Percentiles rank a stretch among this genome's conserved stretches.
Evolutionary conservation across 176 grass and related monocot genomes (phyloP).

Genomic region (Thalia dealbata): DNA sequence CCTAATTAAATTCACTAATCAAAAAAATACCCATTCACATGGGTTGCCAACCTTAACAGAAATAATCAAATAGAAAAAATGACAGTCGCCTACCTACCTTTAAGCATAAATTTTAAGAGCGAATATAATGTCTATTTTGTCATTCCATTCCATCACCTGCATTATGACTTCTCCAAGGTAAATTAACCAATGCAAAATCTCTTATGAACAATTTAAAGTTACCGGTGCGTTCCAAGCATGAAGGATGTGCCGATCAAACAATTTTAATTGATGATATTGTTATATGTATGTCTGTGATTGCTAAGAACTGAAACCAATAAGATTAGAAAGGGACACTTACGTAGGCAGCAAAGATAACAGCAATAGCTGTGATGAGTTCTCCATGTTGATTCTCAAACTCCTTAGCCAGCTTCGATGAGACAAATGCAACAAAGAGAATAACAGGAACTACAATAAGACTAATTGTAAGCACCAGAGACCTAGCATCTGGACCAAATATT

Average conservation of each 20-base stretch:
- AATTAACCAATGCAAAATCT: not conserved
- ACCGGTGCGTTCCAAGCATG: not conserved
- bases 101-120: not conserved
- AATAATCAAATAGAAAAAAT: not conserved
- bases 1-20: no score
- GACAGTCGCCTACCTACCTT: not conserved
- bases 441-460: constrained; percentile 62
- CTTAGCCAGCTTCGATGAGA: constrained; percentile 45
- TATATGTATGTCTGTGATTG: not conserved
- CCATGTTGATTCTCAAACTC: constrained; percentile 48
- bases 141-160: not conserved
- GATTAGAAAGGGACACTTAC: constrained; percentile 35
- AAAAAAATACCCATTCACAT: no score
- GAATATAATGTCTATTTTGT: not conserved
- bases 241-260: no score
- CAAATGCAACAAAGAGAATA: constrained; percentile 46
- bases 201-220: not conserved
- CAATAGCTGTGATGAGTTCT: constrained; percentile 35
- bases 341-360: constrained; percentile 50
- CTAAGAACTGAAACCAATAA: not conserved
- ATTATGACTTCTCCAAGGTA: no score
- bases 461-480: constrained; percentile 68
- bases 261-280: no score
- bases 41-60: no score
- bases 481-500: constrained; percentile 86